Evolutionary conservation across 2,329 filamentous ascomycete genomes (phyloP).

Genomic region (Lizonia empirigonia): DNA sequence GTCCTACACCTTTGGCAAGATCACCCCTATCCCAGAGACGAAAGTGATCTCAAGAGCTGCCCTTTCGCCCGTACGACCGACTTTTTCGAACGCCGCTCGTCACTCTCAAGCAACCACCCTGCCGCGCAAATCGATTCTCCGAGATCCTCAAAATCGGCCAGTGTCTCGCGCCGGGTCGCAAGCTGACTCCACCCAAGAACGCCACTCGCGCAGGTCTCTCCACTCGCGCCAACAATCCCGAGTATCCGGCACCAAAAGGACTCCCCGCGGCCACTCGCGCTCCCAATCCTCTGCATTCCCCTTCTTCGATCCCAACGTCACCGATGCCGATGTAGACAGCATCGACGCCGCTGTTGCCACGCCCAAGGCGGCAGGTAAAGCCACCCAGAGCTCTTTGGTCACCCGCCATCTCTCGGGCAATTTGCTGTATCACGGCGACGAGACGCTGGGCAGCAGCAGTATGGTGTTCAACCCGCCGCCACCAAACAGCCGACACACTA

Average conservation of each 20-base stretch:
- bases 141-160: conserved; percentile 4
- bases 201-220: conserved; percentile 33
- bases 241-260: conserved; percentile 22
- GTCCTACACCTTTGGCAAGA: conserved; percentile 27
- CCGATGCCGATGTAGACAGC: conserved; percentile 12
- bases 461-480: conserved; percentile 23
- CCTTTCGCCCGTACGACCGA: conserved; percentile 25
- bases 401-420: conserved; percentile 29
- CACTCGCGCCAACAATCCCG: conserved; percentile 32
- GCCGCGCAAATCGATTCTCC: conserved; percentile 15
- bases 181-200: conserved; percentile 22
- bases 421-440: conserved; percentile 26
- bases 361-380: background rate
- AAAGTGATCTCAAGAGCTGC: conserved; percentile 20
- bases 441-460: conserved; percentile 25
- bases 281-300: conserved; percentile 40
- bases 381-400: conserved; percentile 9
- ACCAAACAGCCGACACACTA: conserved; percentile 4
- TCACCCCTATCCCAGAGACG: conserved; percentile 10
- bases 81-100: background rate
- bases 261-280: conserved; percentile 27
- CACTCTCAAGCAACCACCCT: conserved; percentile 16
- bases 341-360: conserved; percentile 13
- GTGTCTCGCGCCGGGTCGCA: conserved; percentile 12
- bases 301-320: conserved; percentile 27